Evolutionary conservation across 2,329 filamentous ascomycete species (phyloP).

Genomic region (Cordyceps farinosa): DNA sequence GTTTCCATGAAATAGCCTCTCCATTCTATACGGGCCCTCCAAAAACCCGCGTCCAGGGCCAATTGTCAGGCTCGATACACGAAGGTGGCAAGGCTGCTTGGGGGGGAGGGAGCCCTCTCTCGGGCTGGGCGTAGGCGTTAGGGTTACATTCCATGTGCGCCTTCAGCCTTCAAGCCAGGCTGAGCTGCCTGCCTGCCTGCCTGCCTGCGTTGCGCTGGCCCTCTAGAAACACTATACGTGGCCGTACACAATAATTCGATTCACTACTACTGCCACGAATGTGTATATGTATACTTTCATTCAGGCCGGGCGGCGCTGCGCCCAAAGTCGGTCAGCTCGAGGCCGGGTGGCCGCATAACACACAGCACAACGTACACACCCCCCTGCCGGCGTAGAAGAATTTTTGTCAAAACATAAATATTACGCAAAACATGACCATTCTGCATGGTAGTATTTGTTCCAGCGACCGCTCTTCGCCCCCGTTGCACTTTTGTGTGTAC

Average conservation of each 20-base stretch:
- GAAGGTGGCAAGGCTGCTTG: not conserved
- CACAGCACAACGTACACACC: not conserved
- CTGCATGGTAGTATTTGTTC: not conserved
- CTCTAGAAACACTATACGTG: not conserved
- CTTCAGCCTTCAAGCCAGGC: conserved; percentile 9
- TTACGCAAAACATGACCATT: not conserved
- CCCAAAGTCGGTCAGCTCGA: not conserved
- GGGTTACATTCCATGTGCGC: conserved; percentile 5
- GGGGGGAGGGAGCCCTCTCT: not conserved
- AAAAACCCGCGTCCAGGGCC: not conserved
- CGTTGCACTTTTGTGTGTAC: conserved; percentile 7
- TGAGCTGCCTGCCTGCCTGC: not conserved
- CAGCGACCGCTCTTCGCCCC: not conserved
- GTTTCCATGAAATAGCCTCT: no score
- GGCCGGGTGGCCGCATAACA: not conserved
- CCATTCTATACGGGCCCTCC: not conserved
- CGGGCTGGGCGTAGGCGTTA: not conserved
- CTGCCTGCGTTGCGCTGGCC: not conserved
- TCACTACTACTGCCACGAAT: not conserved
- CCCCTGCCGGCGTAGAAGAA: not conserved
- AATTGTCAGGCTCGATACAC: not conserved
- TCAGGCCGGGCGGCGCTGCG: not conserved
- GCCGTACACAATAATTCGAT: not conserved
- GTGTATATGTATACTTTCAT: not conserved
- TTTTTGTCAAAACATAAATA: not conserved